Evolutionary conservation across 2,329 filamentous ascomycete species (phyloP), one percentile per base, ranked within the genome.

Genomic region (Aspergillus aculeatinus): DNA sequence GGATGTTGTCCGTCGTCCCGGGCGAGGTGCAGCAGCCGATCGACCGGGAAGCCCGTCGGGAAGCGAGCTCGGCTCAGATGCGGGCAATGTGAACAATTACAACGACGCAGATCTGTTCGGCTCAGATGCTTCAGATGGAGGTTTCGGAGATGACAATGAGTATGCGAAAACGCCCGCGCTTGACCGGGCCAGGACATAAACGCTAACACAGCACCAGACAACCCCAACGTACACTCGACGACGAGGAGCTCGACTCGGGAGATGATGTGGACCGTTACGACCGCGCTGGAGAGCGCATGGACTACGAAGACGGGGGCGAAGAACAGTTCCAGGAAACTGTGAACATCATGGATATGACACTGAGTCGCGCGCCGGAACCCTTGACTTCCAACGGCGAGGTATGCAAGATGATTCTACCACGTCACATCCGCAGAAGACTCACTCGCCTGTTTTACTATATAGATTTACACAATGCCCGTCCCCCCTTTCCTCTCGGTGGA

Each of bases 381-480:
- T 80, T 83, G 64, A 83, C 70, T 50, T 75, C 70, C 35, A 74
- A 77, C 63, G 74, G 72, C 63, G 71, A 79, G 69, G 76, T 77
- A 70, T 47, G 70, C 63, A 23, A 33, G 23, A 57, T 25, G 14
- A 5, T 25, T 12, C 31, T 5, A n/a, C 51, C 4, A 7, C 39
- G 19, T n/a, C 14, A 27, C 33, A 35, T 2, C 19, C 7, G 7
- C 44, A 1, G 11, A 2, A n/a, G 29, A 16, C 48, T 16, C 27
- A 49, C 61, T 60, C 21, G 63, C 51, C 44, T 7, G n/a, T 25
- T 12, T 31, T 9, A 6, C 9, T 4, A 23, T 47, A 16, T 56
- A 85, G 82, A 75, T 86, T 60, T 88, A 88, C 71, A 79, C 87
- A 11, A 78, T 89, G 69, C 86, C 85, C 64, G 78, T 89, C n/a